Base-by-base conservation (phyloP, 148 eudicot species). In the Amaranthus cruentus region DNA sequence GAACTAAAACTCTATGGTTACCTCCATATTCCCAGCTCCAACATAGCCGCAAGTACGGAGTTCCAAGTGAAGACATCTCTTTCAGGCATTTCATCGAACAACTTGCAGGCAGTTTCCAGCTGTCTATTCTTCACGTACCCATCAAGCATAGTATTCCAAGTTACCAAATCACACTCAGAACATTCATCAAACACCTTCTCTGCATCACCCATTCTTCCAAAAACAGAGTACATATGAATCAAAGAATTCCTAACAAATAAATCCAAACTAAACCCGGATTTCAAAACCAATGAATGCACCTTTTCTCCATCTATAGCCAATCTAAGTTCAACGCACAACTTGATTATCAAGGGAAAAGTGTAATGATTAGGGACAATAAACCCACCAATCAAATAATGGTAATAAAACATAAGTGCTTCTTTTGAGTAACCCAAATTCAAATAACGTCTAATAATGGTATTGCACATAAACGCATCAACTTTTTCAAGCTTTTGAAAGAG, bases 381-480 rank as follows among this genome's bases (percentile, higher is more conserved):
- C 44, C 74, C 73, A 55, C 76, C 77, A 52, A 85, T 47, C 78
- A 89, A 63, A 75, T 67, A 68, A 44, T 66, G 46, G 68, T 81
- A 63, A 61, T 84, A 89, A 69, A 89, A 89, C n/a, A 10, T 38
- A 51, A 87, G 66, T 50, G 80, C 88, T 50, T 51, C 57, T 61
- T 71, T 48, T 43, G 76, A 76, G 74, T 81, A 69, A 74, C 85
- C 78, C 81, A 53, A 65, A 13, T 82, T 78, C 69, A 81, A 79
- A 75, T n/a, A 82, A 1, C 89, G 60, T 73, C 84, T 87, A n/a
- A 85, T 72, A 64, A 87, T 75, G 9, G 85, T 77, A 76, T 87
- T 87, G 60, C 93, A 87, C 68, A 89, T 65, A 52, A 87, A 89
- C 12, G 87, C 90, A 84, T 85, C 89, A 3, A 84, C 87, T 60